phyloP scores from a whole-genome alignment of 768 basidiomycete species.

The Leccinum obscurum region DNA sequence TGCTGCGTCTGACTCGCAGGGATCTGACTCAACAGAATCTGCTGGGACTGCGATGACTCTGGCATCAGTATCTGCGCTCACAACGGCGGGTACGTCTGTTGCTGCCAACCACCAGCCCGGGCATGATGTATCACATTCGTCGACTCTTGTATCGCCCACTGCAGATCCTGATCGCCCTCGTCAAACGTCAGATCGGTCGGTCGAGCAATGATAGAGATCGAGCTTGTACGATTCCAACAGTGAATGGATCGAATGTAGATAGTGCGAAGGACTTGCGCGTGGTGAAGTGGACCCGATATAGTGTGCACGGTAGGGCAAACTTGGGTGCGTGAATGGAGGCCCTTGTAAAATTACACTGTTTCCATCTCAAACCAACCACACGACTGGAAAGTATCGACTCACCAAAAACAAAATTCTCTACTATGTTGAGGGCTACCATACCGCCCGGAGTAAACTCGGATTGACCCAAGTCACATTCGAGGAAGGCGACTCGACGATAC shows the following conservation, averaged over 20 bases:
- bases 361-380: constrained; percentile 1
- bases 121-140: constrained; percentile 36
- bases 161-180: constrained; percentile 52
- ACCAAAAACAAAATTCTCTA: constrained; percentile 76
- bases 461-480: constrained; percentile 94
- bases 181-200: constrained; percentile 64
- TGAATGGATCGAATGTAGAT: constrained; percentile 66
- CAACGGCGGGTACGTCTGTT: constrained; percentile 15
- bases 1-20: constrained; percentile 1
- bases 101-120: constrained; percentile 28
- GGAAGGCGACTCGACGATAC: constrained; percentile 80
- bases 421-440: constrained; percentile 74
- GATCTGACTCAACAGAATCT: not conserved
- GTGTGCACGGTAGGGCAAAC: constrained; percentile 70
- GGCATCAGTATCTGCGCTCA: constrained; percentile 4
- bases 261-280: constrained; percentile 71
- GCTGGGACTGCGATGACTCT: not conserved
- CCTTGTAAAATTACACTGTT: constrained; percentile 43
- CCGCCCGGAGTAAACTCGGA: constrained; percentile 91
- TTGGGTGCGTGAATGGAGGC: constrained; percentile 85
- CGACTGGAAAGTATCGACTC: not conserved
- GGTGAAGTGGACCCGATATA: constrained; percentile 82
- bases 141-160: constrained; percentile 54
- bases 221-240: constrained; percentile 67
- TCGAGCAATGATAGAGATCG: constrained; percentile 45